Evolutionary conservation across 345 rosid species (phyloP).

Genomic region (Adansonia digitata): DNA sequence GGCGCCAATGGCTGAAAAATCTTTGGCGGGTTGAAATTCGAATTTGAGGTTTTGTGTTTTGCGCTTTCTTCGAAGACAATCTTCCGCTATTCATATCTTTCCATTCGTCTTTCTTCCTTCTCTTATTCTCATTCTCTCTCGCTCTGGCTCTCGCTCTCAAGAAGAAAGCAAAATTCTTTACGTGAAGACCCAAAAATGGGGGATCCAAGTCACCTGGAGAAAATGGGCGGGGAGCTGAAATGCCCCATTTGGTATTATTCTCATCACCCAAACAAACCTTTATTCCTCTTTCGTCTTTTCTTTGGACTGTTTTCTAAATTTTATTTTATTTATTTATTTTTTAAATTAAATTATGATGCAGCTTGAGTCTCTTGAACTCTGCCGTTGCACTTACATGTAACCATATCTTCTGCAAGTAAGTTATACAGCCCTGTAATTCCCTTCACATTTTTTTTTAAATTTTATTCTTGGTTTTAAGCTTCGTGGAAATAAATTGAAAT

Average conservation of each 20-base stretch:
- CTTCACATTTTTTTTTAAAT: not conserved
- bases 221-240: slow-evolving; percentile 90
- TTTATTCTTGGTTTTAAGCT: not conserved
- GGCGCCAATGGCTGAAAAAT: not conserved
- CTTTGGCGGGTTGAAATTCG: slow-evolving; percentile 6
- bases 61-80: slow-evolving; percentile 12
- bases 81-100: not conserved
- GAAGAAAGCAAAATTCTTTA: not conserved
- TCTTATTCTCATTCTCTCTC: no score
- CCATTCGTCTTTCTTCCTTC: not conserved
- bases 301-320: not conserved
- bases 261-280: not conserved
- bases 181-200: slow-evolving; percentile 37
- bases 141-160: not conserved
- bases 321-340: not conserved
- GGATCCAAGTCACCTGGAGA: slow-evolving; percentile 64
- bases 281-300: not conserved
- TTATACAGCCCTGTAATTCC: not conserved
- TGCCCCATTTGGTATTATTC: slow-evolving; percentile 80
- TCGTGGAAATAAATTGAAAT: not conserved
- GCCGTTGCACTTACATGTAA: slow-evolving; percentile 76
- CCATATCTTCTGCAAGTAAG: slow-evolving; percentile 92
- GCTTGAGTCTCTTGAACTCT: slow-evolving; percentile 68
- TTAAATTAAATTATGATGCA: slow-evolving; percentile 20
- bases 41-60: not conserved